phyloP scores from a whole-genome alignment of 2,329 filamentous ascomycete genomes.

The Hypoxylon sp. region DNA sequence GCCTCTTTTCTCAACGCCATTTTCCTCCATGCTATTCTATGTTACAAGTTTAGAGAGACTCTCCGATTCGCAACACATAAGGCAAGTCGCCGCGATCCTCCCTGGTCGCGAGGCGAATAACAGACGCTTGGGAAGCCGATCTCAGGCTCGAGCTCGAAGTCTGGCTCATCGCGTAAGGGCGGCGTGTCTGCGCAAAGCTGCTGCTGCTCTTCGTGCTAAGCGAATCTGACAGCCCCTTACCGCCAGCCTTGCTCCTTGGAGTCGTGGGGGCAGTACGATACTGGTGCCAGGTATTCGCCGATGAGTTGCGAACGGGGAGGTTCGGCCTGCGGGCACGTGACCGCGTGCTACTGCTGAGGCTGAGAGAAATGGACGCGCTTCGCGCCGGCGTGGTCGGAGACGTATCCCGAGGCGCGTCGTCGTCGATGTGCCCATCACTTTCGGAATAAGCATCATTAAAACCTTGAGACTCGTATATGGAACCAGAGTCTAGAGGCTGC shows the following conservation, averaged over 20 bases:
- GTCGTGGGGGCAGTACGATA: slow-evolving; percentile 69
- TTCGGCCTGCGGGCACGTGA: slow-evolving; percentile 47
- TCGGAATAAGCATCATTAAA: slow-evolving; percentile 44
- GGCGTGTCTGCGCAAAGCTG: slow-evolving; percentile 58
- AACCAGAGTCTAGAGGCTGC: slow-evolving; percentile 69
- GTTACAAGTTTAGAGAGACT: slow-evolving; percentile 35
- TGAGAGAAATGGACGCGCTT: slow-evolving; percentile 46
- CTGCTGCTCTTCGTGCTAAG: slow-evolving; percentile 44
- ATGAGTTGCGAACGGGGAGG: slow-evolving; percentile 56
- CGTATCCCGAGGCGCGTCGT: slow-evolving; percentile 59
- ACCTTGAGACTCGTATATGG: slow-evolving; percentile 57
- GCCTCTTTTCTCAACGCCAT: slow-evolving; percentile 5
- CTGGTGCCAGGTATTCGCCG: slow-evolving; percentile 58
- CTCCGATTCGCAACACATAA: slow-evolving; percentile 52
- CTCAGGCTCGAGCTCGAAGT: slow-evolving; percentile 43
- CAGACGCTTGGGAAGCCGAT: slow-evolving; percentile 48
- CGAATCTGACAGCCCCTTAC: slow-evolving; percentile 54
- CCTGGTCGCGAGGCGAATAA: slow-evolving; percentile 62
- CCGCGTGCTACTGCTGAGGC: slow-evolving; percentile 44
- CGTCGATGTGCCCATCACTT: slow-evolving; percentile 50
- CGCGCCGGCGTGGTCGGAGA: slow-evolving; percentile 56
- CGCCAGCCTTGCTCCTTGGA: slow-evolving; percentile 56
- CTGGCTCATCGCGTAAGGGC: slow-evolving; percentile 54
- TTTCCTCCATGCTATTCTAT: slow-evolving; percentile 8
- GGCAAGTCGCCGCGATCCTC: slow-evolving; percentile 53